Evolutionary conservation across 495 filamentous ascomycete species (phyloP).

Genomic region (Hypoxylon subgilvum): DNA sequence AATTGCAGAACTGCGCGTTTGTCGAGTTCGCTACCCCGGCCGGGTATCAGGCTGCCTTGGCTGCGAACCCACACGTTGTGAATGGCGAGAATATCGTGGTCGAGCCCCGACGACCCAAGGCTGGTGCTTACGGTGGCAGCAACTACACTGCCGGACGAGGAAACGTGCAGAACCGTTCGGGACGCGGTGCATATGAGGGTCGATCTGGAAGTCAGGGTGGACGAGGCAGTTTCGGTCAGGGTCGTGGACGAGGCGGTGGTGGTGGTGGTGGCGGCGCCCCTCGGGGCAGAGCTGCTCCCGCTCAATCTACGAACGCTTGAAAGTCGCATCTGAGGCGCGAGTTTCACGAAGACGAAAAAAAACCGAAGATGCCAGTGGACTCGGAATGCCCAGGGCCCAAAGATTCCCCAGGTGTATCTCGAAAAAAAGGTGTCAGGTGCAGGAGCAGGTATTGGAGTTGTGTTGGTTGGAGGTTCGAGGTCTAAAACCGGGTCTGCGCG

Average conservation of each 20-base stretch:
- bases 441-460: slow-evolving; percentile 28
- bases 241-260: slow-evolving; percentile 62
- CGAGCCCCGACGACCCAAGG: slow-evolving; percentile 84
- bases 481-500: slow-evolving; percentile 10
- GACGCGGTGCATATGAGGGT: slow-evolving; percentile 69
- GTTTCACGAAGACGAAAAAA: slow-evolving; percentile 2
- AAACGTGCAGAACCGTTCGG: slow-evolving; percentile 59
- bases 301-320: slow-evolving; percentile 52
- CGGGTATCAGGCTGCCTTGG: slow-evolving; percentile 79
- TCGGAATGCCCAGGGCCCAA: neutral
- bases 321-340: neutral
- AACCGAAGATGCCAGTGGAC: neutral
- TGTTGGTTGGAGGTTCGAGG: slow-evolving; percentile 17
- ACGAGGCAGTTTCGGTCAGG: slow-evolving; percentile 70
- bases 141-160: slow-evolving; percentile 69
- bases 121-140: slow-evolving; percentile 67
- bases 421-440: slow-evolving; percentile 6
- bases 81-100: slow-evolving; percentile 80
- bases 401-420: neutral
- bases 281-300: slow-evolving; percentile 52
- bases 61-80: slow-evolving; percentile 84
- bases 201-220: slow-evolving; percentile 67
- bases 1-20: slow-evolving; percentile 86
- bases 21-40: slow-evolving; percentile 84
- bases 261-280: slow-evolving; percentile 60